Conservation (phyloP, 2,329 filamentous ascomycete genomes). For the Penicillium sp. region DNA sequence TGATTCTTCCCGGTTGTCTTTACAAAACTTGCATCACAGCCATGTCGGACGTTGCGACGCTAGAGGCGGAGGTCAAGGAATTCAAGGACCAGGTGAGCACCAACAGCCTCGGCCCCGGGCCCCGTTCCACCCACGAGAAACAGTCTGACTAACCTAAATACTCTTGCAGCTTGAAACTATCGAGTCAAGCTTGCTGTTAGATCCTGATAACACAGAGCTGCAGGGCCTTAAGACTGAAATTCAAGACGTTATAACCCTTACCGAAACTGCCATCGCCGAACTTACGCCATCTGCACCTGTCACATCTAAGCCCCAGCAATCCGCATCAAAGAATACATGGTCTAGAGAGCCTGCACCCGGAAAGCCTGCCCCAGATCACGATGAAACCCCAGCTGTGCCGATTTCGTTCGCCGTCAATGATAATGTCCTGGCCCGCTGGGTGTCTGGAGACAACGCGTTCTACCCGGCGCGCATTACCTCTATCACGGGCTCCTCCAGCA, state of each 20-base stretch:
- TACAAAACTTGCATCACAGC: background rate
- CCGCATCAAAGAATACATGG: slow-evolving; percentile 69
- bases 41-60: slow-evolving; percentile 45
- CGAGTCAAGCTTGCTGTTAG: slow-evolving; percentile 71
- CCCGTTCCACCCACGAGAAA: background rate
- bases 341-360: slow-evolving; percentile 66
- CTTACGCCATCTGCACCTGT: slow-evolving; percentile 60
- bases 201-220: slow-evolving; percentile 77
- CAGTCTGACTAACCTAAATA: background rate
- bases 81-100: slow-evolving; percentile 57
- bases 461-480: slow-evolving; percentile 92
- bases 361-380: slow-evolving; percentile 46
- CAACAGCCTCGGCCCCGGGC: background rate
- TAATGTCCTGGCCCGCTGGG: slow-evolving; percentile 85
- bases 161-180: slow-evolving; percentile 72
- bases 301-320: slow-evolving; percentile 47
- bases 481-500: slow-evolving; percentile 86
- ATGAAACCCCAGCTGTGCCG: slow-evolving; percentile 50
- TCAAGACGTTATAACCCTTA: slow-evolving; percentile 74
- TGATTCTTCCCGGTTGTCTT: background rate
- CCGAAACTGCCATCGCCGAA: slow-evolving; percentile 79
- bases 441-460: slow-evolving; percentile 82
- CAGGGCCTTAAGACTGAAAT: slow-evolving; percentile 76
- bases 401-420: slow-evolving; percentile 82
- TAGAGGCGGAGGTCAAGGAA: slow-evolving; percentile 57